phyloP scores from a whole-genome alignment of 2,329 filamentous ascomycete genomes.

The Aspergillus ibericus region DNA sequence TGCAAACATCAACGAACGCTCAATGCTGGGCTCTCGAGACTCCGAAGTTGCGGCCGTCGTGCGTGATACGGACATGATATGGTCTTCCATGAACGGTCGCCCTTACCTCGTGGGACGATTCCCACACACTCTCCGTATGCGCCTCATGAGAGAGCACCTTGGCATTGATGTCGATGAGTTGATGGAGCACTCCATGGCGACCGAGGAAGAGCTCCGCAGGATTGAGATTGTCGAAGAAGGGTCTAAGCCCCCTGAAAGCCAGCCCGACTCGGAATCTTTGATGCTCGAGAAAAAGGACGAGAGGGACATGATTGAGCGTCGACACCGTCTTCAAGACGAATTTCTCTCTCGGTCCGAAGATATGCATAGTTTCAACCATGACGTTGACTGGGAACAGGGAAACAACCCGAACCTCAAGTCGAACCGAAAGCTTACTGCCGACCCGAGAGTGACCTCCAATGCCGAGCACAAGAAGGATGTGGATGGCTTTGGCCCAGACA shows the following conservation, averaged over 20 bases:
- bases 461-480: slow-evolving; percentile 70
- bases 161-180: slow-evolving; percentile 94
- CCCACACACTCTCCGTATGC: slow-evolving; percentile 86
- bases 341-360: slow-evolving; percentile 57
- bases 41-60: slow-evolving; percentile 90
- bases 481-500: slow-evolving; percentile 73
- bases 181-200: slow-evolving; percentile 72
- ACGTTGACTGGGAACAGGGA: slow-evolving; percentile 63
- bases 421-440: slow-evolving; percentile 56
- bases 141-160: slow-evolving; percentile 93
- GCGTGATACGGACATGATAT: slow-evolving; percentile 87
- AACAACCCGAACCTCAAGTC: slow-evolving; percentile 58
- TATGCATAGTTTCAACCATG: slow-evolving; percentile 72
- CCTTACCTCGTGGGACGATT: slow-evolving; percentile 90
- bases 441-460: slow-evolving; percentile 62
- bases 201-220: slow-evolving; percentile 61
- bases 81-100: slow-evolving; percentile 85
- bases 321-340: slow-evolving; percentile 55
- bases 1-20: slow-evolving; percentile 97
- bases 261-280: slow-evolving; percentile 31
- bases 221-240: slow-evolving; percentile 59
- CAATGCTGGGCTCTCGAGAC: slow-evolving; percentile 87
- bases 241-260: slow-evolving; percentile 20
- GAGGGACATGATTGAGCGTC: slow-evolving; percentile 44
- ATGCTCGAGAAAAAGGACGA: slow-evolving; percentile 41